Percentiles rank a stretch among this genome's conserved stretches.
Conservation (phyloP, 164 flowering plant species). For the Chimonanthus praecox region DNA sequence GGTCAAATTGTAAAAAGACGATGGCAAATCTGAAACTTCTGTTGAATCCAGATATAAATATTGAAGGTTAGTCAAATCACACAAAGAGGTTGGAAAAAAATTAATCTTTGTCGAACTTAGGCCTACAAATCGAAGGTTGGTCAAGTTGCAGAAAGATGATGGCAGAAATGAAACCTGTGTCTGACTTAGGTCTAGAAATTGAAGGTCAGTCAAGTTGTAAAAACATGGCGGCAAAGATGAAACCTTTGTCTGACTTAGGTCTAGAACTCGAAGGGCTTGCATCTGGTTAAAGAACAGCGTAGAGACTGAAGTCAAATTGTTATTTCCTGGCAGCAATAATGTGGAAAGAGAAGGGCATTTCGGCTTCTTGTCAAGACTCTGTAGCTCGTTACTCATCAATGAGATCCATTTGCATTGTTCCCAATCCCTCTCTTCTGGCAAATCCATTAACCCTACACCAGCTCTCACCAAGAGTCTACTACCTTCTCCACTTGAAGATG, state of each 20-base stretch:
- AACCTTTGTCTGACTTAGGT: slow-evolving; percentile 11
- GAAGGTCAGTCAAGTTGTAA: not conserved
- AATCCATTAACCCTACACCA: not conserved
- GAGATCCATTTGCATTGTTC: not conserved
- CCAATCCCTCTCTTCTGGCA: slow-evolving; percentile 8
- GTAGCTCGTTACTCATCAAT: slow-evolving; percentile 1
- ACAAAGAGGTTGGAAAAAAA: too few relatives aligned
- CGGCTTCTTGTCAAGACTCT: not conserved
- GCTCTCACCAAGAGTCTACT: not conserved
- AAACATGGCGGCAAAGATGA: slow-evolving; percentile 10
- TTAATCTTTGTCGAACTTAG: too few relatives aligned
- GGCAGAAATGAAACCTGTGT: too few relatives aligned
- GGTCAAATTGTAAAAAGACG: too few relatives aligned
- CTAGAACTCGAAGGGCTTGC: slow-evolving; percentile 13
- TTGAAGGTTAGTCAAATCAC: too few relatives aligned
- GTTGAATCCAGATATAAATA: too few relatives aligned
- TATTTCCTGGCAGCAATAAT: slow-evolving; percentile 13
- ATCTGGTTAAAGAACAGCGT: slow-evolving; percentile 11
- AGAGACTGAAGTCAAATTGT: slow-evolving; percentile 6
- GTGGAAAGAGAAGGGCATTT: slow-evolving; percentile 1
- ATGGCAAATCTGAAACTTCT: too few relatives aligned
- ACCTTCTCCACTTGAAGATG: not conserved
- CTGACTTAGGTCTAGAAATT: too few relatives aligned
- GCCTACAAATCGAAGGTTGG: too few relatives aligned
- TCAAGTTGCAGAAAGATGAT: slow-evolving; percentile 5